Evolutionary conservation across 208 protist species (phyloP).

Genomic region (Trypanosoma vivax): DNA sequence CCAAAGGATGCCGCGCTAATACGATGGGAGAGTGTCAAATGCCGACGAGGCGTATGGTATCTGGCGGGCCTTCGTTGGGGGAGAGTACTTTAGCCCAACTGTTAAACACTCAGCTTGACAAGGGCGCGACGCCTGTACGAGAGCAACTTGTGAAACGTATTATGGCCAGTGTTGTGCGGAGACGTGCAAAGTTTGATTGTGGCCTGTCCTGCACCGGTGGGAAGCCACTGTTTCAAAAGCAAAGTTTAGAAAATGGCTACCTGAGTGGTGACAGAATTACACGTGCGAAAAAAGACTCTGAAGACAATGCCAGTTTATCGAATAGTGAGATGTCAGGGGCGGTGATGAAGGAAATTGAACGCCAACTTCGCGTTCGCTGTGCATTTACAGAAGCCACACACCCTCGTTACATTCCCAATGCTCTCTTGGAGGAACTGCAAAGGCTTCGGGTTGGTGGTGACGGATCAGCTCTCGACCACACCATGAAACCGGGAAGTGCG

Average conservation of each 20-base stretch:
- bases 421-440: conserved; percentile 44
- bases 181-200: no score
- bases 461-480: background rate
- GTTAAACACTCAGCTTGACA: conserved; percentile 67
- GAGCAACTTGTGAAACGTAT: conserved; percentile 58
- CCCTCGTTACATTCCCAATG: conserved; percentile 34
- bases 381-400: conserved; percentile 68
- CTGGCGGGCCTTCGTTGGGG: conserved; percentile 80
- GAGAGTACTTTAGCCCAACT: conserved; percentile 57
- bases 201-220: no score
- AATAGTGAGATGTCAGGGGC: background rate
- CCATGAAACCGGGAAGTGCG: conserved; percentile 60
- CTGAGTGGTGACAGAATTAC: background rate
- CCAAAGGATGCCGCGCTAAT: conserved; percentile 49
- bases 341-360: background rate
- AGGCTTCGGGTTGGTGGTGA: conserved; percentile 53
- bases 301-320: no score
- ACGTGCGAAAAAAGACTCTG: no score
- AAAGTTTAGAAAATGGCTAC: background rate
- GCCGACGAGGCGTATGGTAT: conserved; percentile 54
- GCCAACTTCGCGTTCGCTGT: conserved; percentile 47
- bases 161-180: conserved; percentile 29
- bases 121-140: conserved; percentile 50
- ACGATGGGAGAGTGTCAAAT: conserved; percentile 30
- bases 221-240: no score